phyloP scores from a whole-genome alignment of 2,329 filamentous ascomycete species.

The Huntiella savannae region DNA sequence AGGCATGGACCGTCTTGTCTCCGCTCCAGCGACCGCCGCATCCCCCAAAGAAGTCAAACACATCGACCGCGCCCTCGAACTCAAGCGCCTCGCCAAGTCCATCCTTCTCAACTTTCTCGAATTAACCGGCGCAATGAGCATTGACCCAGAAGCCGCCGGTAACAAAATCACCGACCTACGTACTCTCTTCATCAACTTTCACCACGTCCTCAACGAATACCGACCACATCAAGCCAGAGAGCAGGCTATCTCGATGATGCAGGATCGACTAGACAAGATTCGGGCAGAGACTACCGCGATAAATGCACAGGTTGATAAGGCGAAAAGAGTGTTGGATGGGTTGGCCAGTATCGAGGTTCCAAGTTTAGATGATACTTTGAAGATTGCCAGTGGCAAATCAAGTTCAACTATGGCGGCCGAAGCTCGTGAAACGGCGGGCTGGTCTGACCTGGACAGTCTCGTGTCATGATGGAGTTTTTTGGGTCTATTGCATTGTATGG shows the following conservation, averaged over 20 bases:
- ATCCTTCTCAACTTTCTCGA: conserved; percentile 79
- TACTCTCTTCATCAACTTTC: conserved; percentile 74
- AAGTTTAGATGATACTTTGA: not conserved
- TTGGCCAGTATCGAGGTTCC: conserved; percentile 33
- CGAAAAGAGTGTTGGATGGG: conserved; percentile 52
- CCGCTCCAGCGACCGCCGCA: conserved; percentile 21
- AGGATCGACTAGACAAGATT: conserved; percentile 57
- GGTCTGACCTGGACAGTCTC: conserved; percentile 4
- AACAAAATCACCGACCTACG: conserved; percentile 62
- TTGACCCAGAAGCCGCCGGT: conserved; percentile 44
- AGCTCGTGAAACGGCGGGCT: not conserved
- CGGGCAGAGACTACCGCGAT: conserved; percentile 55
- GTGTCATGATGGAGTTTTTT: conserved; percentile 1
- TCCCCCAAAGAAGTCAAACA: conserved; percentile 31
- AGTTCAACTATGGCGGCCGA: not conserved
- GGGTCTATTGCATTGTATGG: not conserved
- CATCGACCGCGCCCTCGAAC: conserved; percentile 44
- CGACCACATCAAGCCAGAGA: conserved; percentile 83
- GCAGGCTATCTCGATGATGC: conserved; percentile 71
- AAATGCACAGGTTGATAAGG: conserved; percentile 47
- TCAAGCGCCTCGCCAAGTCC: conserved; percentile 65
- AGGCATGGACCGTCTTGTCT: conserved; percentile 46
- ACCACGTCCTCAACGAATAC: conserved; percentile 87
- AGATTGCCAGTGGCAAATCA: not conserved
- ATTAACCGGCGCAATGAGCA: conserved; percentile 50